A percentile compares a stretch with the other conserved stretches of the same genome.
phyloP scores from a whole-genome alignment of 106 monocot species.

The Gastrodia elata region DNA sequence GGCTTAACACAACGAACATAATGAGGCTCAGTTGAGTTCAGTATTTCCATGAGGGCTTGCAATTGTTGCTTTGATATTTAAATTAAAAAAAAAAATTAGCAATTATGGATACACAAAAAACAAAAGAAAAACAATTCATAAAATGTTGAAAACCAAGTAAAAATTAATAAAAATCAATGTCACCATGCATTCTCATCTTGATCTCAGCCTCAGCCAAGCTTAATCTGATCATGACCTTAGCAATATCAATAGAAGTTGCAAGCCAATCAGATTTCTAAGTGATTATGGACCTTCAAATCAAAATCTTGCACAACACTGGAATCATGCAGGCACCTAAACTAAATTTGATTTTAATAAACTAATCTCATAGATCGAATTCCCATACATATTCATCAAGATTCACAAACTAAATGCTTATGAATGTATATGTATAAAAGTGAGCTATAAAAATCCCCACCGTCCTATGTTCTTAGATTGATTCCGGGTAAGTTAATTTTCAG shows the following conservation, averaged over 20 bases:
- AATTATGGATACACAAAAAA: neutral
- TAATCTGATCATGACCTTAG: neutral
- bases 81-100: slow-evolving; percentile 1
- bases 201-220: neutral
- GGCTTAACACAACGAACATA: slow-evolving; percentile 98
- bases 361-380: no score
- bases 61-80: slow-evolving; percentile 73
- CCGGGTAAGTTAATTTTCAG: no score
- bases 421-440: no score
- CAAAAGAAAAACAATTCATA: neutral
- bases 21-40: slow-evolving; percentile 87
- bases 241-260: neutral
- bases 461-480: no score
- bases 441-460: no score
- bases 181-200: neutral
- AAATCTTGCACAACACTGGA: neutral
- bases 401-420: no score
- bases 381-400: no score
- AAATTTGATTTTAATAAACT: no score
- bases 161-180: neutral
- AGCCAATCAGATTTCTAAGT: neutral
- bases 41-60: slow-evolving; percentile 93
- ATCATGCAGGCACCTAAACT: neutral
- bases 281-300: neutral
- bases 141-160: neutral